Conservation (phyloP, 2,329 filamentous ascomycete genomes). For the Sporothrix curviconia region DNA sequence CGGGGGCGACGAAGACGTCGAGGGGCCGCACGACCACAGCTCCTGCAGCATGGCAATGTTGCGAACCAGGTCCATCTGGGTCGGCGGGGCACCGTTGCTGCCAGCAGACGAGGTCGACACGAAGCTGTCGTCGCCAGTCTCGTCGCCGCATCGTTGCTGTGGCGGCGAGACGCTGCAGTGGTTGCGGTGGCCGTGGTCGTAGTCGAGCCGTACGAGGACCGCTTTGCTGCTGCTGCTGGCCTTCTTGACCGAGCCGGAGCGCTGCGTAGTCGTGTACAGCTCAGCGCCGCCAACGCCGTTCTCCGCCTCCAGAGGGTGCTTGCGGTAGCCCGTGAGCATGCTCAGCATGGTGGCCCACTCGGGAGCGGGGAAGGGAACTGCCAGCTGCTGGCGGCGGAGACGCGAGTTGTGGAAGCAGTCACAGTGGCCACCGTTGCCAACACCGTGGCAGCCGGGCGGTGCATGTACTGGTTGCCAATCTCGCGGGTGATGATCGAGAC, state of each 20-base stretch:
- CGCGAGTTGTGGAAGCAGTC: conserved; percentile 42
- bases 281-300: conserved; percentile 9
- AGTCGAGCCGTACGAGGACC: conserved; percentile 19
- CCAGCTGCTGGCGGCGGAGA: conserved; percentile 40
- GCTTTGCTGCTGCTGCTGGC: conserved; percentile 14
- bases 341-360: conserved; percentile 54
- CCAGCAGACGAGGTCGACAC: conserved; percentile 20
- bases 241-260: conserved; percentile 4
- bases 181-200: conserved; percentile 11
- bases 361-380: conserved; percentile 51
- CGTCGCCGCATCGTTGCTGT: conserved; percentile 22
- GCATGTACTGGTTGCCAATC: conserved; percentile 41
- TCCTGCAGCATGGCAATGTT: conserved; percentile 63
- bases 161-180: conserved; percentile 7
- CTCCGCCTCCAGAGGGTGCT: conserved; percentile 28
- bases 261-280: conserved; percentile 9
- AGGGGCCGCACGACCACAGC: conserved; percentile 50
- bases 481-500: conserved; percentile 42
- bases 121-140: conserved; percentile 22
- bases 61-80: conserved; percentile 51
- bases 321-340: conserved; percentile 47
- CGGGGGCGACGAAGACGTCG: conserved; percentile 23
- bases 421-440: conserved; percentile 32
- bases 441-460: conserved; percentile 43
- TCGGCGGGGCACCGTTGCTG: conserved; percentile 23